Evolutionary conservation across 2,329 filamentous ascomycete species (phyloP).

Genomic region (Elsinoe australis): DNA sequence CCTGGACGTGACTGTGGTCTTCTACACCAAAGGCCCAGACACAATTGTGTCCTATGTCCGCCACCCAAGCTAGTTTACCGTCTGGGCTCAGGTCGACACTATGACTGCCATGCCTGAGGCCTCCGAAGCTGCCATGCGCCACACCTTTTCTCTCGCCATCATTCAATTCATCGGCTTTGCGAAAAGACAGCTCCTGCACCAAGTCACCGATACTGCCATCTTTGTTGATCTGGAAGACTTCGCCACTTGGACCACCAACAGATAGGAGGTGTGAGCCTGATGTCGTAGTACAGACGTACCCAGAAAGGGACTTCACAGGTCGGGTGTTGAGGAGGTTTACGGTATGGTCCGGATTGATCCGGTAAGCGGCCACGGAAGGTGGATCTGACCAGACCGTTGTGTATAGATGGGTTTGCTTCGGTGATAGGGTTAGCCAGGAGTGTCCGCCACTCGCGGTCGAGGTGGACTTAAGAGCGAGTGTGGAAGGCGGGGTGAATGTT

Average conservation of each 20-base stretch:
- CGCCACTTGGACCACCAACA: slow-evolving; percentile 29
- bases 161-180: slow-evolving; percentile 22
- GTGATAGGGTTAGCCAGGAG: slow-evolving; percentile 31
- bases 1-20: slow-evolving; percentile 6
- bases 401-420: slow-evolving; percentile 27
- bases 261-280: slow-evolving; percentile 28
- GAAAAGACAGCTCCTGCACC: slow-evolving; percentile 30
- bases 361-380: slow-evolving; percentile 29
- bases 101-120: slow-evolving; percentile 30
- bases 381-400: slow-evolving; percentile 32
- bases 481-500: slow-evolving; percentile 25
- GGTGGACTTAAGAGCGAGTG: slow-evolving; percentile 21
- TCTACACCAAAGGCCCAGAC: slow-evolving; percentile 30
- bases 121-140: slow-evolving; percentile 31
- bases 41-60: slow-evolving; percentile 32
- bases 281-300: slow-evolving; percentile 26
- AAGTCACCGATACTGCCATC: slow-evolving; percentile 29
- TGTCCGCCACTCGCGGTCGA: slow-evolving; percentile 30
- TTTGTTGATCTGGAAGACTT: slow-evolving; percentile 27
- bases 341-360: slow-evolving; percentile 23
- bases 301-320: slow-evolving; percentile 26
- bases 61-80: slow-evolving; percentile 27
- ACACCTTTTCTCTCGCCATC: slow-evolving; percentile 26
- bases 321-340: slow-evolving; percentile 29
- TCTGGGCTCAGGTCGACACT: slow-evolving; percentile 28